These are phyloP conservation scores for Trypanosoma scelopori DNA, from an alignment of 208 protist genomes.

Conservation along the genomic window DNA sequence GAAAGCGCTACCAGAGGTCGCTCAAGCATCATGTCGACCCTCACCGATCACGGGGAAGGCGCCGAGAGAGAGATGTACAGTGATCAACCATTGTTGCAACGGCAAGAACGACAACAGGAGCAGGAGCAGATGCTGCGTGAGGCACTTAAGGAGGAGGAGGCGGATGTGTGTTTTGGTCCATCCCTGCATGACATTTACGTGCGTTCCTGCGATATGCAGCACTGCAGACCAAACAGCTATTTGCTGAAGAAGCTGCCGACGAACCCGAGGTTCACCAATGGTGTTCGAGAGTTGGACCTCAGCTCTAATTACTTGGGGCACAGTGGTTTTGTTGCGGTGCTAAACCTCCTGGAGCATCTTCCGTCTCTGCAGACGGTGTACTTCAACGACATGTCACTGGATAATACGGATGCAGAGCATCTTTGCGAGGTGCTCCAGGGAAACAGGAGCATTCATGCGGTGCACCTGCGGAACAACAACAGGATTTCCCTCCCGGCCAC, in stretches of 20 bases:
- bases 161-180: constrained; percentile 52
- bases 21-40: not conserved
- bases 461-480: constrained; percentile 80
- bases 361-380: constrained; percentile 59
- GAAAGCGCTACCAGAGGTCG: not conserved
- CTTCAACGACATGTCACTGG: constrained; percentile 88
- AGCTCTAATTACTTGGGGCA: constrained; percentile 89
- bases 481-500: constrained; percentile 78
- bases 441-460: constrained; percentile 45
- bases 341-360: constrained; percentile 77
- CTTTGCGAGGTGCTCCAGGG: constrained; percentile 61
- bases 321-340: constrained; percentile 80
- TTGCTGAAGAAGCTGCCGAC: constrained; percentile 79
- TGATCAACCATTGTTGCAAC: too few relatives aligned
- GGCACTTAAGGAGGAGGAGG: constrained; percentile 44
- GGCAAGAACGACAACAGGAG: constrained; percentile 22
- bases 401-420: constrained; percentile 79
- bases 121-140: constrained; percentile 29
- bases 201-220: constrained; percentile 77
- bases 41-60: not conserved
- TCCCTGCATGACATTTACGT: constrained; percentile 82
- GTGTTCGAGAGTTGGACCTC: constrained; percentile 83
- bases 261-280: constrained; percentile 67
- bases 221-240: constrained; percentile 87
- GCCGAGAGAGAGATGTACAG: not conserved